Conservation (phyloP, 768 basidiomycete genomes). For the Sporobolomyces pararoseus region DNA sequence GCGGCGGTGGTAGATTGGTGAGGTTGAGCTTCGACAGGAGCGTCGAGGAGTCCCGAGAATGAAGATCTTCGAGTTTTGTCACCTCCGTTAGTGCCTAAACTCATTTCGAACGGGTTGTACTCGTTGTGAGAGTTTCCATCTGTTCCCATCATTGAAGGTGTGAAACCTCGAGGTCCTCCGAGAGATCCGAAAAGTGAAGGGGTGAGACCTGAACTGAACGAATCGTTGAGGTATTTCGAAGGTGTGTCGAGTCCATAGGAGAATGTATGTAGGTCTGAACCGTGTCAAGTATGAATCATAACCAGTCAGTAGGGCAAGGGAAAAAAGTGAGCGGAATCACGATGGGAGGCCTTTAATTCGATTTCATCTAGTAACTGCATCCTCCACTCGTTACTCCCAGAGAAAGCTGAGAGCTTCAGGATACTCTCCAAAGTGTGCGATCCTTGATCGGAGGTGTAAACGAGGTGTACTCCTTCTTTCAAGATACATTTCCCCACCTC, state of each 20-base stretch:
- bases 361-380: background rate
- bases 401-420: background rate
- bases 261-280: slow-evolving; percentile 13
- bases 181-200: slow-evolving; percentile 28
- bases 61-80: slow-evolving; percentile 18
- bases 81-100: slow-evolving; percentile 1
- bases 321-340: no score
- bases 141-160: slow-evolving; percentile 14
- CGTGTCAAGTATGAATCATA: background rate
- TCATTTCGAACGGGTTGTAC: slow-evolving; percentile 37
- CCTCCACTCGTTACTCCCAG: background rate
- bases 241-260: slow-evolving; percentile 29
- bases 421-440: background rate
- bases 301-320: no score
- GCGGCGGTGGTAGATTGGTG: background rate
- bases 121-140: background rate
- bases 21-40: background rate
- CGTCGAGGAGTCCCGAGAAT: background rate
- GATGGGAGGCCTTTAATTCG: no score
- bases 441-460: background rate
- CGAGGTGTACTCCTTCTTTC: background rate
- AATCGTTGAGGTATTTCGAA: slow-evolving; percentile 6
- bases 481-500: background rate
- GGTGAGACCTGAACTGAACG: slow-evolving; percentile 10
- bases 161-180: slow-evolving; percentile 14